phyloP scores from a whole-genome alignment of 2,329 filamentous ascomycete species.

The Thelonectria rubi region DNA sequence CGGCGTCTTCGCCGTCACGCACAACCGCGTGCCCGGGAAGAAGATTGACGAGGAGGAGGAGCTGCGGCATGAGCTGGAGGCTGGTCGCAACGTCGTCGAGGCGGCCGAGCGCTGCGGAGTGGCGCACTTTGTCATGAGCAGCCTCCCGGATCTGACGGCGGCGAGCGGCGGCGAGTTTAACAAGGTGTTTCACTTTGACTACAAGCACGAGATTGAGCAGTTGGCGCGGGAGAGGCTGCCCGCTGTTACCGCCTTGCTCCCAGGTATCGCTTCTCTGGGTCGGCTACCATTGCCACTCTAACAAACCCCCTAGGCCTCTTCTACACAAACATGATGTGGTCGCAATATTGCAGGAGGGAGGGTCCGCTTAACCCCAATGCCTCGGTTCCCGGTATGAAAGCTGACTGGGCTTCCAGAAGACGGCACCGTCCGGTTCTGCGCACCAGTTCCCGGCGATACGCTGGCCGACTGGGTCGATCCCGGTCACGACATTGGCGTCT shows the following conservation, averaged over 20 bases:
- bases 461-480: conserved; percentile 27
- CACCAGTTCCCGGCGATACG: conserved; percentile 18
- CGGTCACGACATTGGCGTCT: conserved; percentile 24
- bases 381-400: background rate
- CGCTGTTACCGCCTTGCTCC: conserved; percentile 21
- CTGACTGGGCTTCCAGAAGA: conserved; percentile 11
- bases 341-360: conserved; percentile 22
- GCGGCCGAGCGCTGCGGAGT: conserved; percentile 22
- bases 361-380: background rate
- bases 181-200: conserved; percentile 27
- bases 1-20: conserved; percentile 27
- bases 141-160: conserved; percentile 20
- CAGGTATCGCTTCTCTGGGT: conserved; percentile 6
- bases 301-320: conserved; percentile 20
- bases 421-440: conserved; percentile 26
- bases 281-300: background rate
- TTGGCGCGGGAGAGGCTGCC: conserved; percentile 12
- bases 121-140: conserved; percentile 31
- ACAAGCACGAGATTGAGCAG: conserved; percentile 26
- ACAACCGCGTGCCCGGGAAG: conserved; percentile 17
- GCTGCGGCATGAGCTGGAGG: conserved; percentile 25
- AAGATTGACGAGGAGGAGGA: conserved; percentile 22
- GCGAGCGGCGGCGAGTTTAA: conserved; percentile 18
- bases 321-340: conserved; percentile 29
- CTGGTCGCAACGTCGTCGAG: conserved; percentile 27